A percentile compares a stretch with the other conserved stretches of the same genome.
phyloP scores from a whole-genome alignment of 2,329 filamentous ascomycete species.

The Diaporthe australafricana region DNA sequence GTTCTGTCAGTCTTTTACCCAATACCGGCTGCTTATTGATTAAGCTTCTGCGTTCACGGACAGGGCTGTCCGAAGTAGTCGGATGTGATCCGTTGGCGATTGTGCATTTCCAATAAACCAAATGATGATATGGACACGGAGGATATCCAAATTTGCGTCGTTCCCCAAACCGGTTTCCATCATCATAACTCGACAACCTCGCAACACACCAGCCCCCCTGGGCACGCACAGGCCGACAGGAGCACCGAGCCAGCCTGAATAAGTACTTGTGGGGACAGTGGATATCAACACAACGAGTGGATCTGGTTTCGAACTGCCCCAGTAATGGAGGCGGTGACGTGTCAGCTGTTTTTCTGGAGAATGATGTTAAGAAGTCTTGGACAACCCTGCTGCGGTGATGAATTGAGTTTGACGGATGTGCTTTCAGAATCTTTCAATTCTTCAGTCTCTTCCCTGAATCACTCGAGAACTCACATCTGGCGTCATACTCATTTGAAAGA shows the following conservation, averaged over 20 bases:
- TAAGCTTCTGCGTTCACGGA: too few relatives aligned
- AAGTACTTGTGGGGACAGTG: constrained; percentile 33
- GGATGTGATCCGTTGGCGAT: neutral
- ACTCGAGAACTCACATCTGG: neutral
- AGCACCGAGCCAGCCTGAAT: constrained; percentile 12
- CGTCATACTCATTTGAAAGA: neutral
- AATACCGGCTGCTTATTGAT: too few relatives aligned
- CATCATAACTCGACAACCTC: neutral
- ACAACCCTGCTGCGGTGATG: neutral
- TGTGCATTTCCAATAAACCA: neutral
- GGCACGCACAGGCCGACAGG: neutral
- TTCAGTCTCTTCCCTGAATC: neutral
- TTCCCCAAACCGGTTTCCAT: too few relatives aligned
- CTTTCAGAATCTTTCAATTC: neutral
- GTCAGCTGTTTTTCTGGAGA: constrained; percentile 1
- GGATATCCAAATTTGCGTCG: too few relatives aligned
- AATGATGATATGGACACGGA: too few relatives aligned
- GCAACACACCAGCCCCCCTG: neutral
- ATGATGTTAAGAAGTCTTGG: neutral
- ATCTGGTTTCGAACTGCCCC: constrained; percentile 27
- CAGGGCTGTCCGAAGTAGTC: too few relatives aligned
- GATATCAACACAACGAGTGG: constrained; percentile 23
- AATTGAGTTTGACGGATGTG: neutral
- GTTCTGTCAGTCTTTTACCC: too few relatives aligned
- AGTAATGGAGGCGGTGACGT: constrained; percentile 31